Conservation (phyloP, 352 stramenopile species). For the Blastocystis sp. region DNA sequence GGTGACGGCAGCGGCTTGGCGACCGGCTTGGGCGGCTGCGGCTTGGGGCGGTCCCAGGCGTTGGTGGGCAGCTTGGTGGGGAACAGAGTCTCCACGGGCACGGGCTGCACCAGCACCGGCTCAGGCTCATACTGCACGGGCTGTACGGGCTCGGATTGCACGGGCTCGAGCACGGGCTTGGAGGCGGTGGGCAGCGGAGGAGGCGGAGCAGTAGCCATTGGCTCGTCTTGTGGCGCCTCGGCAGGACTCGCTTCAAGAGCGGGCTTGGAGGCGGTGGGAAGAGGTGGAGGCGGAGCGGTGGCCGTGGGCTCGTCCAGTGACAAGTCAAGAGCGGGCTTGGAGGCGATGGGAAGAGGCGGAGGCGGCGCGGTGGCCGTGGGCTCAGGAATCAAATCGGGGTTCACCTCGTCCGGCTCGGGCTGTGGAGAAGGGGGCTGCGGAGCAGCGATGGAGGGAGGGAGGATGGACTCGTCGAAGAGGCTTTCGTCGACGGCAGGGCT, state of each 20-base stretch:
- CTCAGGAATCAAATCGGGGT: background rate
- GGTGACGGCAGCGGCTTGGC: background rate
- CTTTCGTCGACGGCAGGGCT: too few species aligned
- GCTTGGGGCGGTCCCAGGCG: background rate
- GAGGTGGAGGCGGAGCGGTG: background rate
- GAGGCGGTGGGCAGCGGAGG: too few species aligned
- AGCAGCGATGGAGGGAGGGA: background rate
- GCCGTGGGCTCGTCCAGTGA: background rate
- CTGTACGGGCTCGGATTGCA: too few species aligned
- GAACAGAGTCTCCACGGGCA: background rate
- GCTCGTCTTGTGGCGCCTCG: background rate
- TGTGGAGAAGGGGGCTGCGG: slow-evolving; percentile 1
- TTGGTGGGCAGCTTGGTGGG: slow-evolving; percentile 3
- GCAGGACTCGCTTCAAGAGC: background rate
- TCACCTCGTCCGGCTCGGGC: background rate
- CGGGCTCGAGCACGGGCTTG: too few species aligned
- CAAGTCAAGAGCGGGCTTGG: background rate
- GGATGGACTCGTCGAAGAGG: too few species aligned
- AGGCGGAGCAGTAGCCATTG: too few species aligned
- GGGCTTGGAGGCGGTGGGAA: slow-evolving; percentile 39
- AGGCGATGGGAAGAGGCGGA: slow-evolving; percentile 24
- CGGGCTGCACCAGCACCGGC: background rate
- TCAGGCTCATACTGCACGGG: too few species aligned
- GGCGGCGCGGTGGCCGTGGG: background rate
- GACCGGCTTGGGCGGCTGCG: slow-evolving; percentile 19